Conservation (phyloP, 768 basidiomycete genomes). For the Xerocomellus intermedius region DNA sequence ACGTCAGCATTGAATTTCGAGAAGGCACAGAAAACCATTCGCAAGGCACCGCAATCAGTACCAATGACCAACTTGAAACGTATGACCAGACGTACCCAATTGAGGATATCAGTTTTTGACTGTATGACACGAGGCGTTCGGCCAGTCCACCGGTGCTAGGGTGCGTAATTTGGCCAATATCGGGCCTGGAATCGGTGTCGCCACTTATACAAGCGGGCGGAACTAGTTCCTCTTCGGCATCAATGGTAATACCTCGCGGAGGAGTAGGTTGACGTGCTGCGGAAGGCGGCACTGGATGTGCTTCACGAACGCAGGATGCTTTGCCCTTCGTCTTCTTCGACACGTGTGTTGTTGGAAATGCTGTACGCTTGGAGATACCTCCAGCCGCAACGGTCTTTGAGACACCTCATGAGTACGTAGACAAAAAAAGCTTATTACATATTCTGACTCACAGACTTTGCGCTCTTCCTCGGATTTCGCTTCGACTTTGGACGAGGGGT, state of each 20-base stretch:
- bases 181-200: slow-evolving; percentile 31
- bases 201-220: slow-evolving; percentile 23
- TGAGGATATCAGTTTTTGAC: slow-evolving; percentile 44
- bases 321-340: slow-evolving; percentile 20
- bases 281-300: slow-evolving; percentile 4
- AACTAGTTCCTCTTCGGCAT: slow-evolving; percentile 12
- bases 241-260: slow-evolving; percentile 15
- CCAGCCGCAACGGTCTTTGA: slow-evolving; percentile 19
- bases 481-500: slow-evolving; percentile 10
- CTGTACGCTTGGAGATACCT: slow-evolving; percentile 18
- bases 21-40: slow-evolving; percentile 16
- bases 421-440: not conserved
- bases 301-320: slow-evolving; percentile 14
- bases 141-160: slow-evolving; percentile 38
- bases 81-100: slow-evolving; percentile 42
- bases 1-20: slow-evolving; percentile 23
- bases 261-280: slow-evolving; percentile 7
- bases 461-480: slow-evolving; percentile 29
- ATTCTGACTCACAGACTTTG: slow-evolving; percentile 24
- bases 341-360: slow-evolving; percentile 15
- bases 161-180: slow-evolving; percentile 11
- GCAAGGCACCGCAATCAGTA: slow-evolving; percentile 30
- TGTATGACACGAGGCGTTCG: slow-evolving; percentile 48
- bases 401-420: slow-evolving; percentile 19
- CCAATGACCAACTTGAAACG: slow-evolving; percentile 18